phyloP scores from a whole-genome alignment of 1,284 basidiomycete species.

The Cryptococcus sp. region DNA sequence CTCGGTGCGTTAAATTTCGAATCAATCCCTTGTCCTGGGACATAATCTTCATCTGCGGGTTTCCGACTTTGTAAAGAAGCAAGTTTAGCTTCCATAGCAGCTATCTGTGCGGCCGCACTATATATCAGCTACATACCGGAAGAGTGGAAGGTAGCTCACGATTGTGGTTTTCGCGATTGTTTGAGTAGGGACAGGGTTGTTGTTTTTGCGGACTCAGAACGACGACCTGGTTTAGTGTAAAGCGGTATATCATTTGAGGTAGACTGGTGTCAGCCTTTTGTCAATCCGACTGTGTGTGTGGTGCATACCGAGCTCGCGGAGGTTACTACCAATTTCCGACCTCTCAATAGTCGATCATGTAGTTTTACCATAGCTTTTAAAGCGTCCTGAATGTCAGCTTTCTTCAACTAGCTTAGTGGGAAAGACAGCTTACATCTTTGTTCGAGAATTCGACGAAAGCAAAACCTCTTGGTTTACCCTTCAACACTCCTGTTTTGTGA shows the following conservation, averaged over 20 bases:
- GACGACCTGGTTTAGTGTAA: conserved; percentile 43
- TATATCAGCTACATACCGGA: conserved; percentile 2
- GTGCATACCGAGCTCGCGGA: conserved; percentile 69
- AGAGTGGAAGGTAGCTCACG: conserved; percentile 50
- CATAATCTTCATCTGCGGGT: conserved; percentile 27
- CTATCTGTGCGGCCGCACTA: conserved; percentile 84
- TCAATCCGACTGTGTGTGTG: conserved; percentile 1
- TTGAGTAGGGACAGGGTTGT: conserved; percentile 86
- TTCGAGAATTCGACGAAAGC: conserved; percentile 84
- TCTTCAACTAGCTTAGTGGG: conserved; percentile 3
- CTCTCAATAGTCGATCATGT: conserved; percentile 76
- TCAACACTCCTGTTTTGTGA: conserved; percentile 82
- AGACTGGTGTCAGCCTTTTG: conserved; percentile 45
- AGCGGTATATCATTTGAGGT: conserved; percentile 29
- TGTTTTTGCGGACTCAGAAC: conserved; percentile 62
- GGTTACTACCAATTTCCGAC: conserved; percentile 81
- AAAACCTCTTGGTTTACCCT: conserved; percentile 90
- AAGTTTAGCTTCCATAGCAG: conserved; percentile 90
- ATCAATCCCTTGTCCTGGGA: conserved; percentile 16
- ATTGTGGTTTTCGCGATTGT: conserved; percentile 58
- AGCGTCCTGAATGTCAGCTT: conserved; percentile 65
- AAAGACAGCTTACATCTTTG: conserved; percentile 63
- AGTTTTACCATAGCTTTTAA: conserved; percentile 68
- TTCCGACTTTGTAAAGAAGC: conserved; percentile 61
- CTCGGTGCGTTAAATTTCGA: not conserved